Conservation (phyloP, 805 yeast genomes). For the Candida insectalens region DNA sequence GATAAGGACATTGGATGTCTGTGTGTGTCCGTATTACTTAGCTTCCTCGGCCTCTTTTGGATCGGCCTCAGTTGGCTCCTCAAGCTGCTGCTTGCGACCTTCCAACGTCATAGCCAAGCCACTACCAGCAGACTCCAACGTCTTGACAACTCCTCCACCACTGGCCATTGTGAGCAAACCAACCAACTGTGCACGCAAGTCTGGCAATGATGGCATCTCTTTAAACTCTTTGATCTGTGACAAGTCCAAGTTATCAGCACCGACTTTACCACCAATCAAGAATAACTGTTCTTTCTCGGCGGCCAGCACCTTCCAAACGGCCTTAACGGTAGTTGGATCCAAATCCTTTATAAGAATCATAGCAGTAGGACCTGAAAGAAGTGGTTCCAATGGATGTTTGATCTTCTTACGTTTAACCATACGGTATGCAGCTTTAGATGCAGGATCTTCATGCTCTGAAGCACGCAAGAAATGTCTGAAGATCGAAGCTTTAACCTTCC, state of each 20-base stretch:
- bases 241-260: constrained; percentile 43
- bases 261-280: constrained; percentile 79
- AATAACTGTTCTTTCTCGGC: constrained; percentile 64
- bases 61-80: too few relatives aligned
- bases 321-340: constrained; percentile 60
- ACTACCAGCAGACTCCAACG: constrained; percentile 63
- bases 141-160: constrained; percentile 82
- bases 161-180: constrained; percentile 78
- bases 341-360: constrained; percentile 56
- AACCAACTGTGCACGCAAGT: constrained; percentile 71
- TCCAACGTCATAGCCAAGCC: constrained; percentile 68
- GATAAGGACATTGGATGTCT: too few relatives aligned
- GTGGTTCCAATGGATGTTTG: constrained; percentile 58
- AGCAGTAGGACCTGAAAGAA: constrained; percentile 82
- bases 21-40: too few relatives aligned
- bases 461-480: constrained; percentile 73
- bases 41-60: too few relatives aligned
- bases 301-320: constrained; percentile 51
- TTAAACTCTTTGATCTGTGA: constrained; percentile 53
- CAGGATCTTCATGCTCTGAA: constrained; percentile 63
- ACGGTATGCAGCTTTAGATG: constrained; percentile 39
- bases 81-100: constrained; percentile 33
- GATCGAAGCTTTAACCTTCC: constrained; percentile 57
- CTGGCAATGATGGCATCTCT: constrained; percentile 60
- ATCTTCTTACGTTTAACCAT: constrained; percentile 29